Conservation (phyloP, 345 rosid species). For the Populus nigra region DNA sequence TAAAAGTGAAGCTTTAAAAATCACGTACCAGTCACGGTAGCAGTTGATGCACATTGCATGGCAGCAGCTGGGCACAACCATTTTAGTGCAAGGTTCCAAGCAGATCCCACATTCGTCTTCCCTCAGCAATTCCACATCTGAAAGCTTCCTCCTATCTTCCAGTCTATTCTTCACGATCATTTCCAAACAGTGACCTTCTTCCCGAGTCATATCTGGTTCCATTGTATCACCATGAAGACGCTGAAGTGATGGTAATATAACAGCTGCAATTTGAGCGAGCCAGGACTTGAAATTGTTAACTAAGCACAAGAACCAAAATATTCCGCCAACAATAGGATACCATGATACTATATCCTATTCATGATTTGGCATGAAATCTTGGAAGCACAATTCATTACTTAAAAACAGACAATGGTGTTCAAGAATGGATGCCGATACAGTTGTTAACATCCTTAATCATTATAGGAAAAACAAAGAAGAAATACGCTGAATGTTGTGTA, state of each 20-base stretch:
- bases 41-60: constrained; percentile 38
- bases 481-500: neutral
- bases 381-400: neutral
- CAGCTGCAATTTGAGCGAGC: constrained; percentile 16
- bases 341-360: neutral
- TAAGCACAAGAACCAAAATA: neutral
- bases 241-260: constrained; percentile 32
- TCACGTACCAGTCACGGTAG: constrained; percentile 28
- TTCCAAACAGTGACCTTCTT: constrained; percentile 15
- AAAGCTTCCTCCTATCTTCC: constrained; percentile 22
- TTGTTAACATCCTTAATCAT: neutral
- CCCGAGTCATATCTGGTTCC: constrained; percentile 10
- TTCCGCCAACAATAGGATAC: neutral
- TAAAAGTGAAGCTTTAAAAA: neutral
- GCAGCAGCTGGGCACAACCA: constrained; percentile 31
- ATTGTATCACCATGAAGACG: constrained; percentile 21
- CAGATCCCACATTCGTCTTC: constrained; percentile 37
- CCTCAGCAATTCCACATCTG: constrained; percentile 17
- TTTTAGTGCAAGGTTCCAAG: constrained; percentile 34
- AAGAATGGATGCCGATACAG: neutral
- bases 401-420: neutral
- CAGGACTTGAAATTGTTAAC: neutral
- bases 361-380: neutral
- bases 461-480: neutral
- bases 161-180: constrained; percentile 20